Percentiles rank a stretch among this genome's conserved stretches.
phyloP scores from a whole-genome alignment of 768 basidiomycete genomes.

The Gloeophyllum trabeum region DNA sequence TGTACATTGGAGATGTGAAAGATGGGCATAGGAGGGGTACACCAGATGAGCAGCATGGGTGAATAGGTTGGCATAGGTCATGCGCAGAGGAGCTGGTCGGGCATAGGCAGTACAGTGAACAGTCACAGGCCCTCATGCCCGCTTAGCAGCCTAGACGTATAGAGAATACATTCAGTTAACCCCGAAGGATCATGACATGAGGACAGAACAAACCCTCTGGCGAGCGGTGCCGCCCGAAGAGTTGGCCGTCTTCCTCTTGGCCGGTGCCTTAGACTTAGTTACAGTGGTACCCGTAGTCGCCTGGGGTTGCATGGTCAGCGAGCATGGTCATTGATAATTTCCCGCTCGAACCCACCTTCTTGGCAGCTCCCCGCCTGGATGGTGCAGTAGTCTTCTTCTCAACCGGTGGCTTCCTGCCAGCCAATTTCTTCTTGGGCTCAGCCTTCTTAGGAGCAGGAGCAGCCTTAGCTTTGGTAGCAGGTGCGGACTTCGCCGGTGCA shows the following conservation, averaged over 20 bases:
- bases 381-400: conserved; percentile 23
- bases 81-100: too few relatives aligned
- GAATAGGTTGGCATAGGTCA: too few relatives aligned
- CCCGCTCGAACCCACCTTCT: conserved; percentile 65
- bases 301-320: too few relatives aligned
- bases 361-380: conserved; percentile 41
- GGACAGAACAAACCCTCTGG: background rate
- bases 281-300: background rate
- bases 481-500: conserved; percentile 8
- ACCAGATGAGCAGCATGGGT: too few relatives aligned
- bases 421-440: conserved; percentile 18
- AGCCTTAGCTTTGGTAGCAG: conserved; percentile 10
- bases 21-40: too few relatives aligned
- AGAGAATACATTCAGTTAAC: too few relatives aligned
- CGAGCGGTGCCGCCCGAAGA: background rate
- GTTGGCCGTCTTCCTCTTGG: background rate
- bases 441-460: conserved; percentile 23
- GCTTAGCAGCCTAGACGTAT: too few relatives aligned
- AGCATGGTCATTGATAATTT: too few relatives aligned
- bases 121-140: too few relatives aligned
- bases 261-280: background rate
- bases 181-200: too few relatives aligned
- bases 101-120: too few relatives aligned
- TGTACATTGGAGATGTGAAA: too few relatives aligned
- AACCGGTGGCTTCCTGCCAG: conserved; percentile 21